Percentiles rank a stretch among this genome's conserved stretches.
Evolutionary conservation across 305 asterid species (phyloP).

Genomic region (Andrographis paniculata): DNA sequence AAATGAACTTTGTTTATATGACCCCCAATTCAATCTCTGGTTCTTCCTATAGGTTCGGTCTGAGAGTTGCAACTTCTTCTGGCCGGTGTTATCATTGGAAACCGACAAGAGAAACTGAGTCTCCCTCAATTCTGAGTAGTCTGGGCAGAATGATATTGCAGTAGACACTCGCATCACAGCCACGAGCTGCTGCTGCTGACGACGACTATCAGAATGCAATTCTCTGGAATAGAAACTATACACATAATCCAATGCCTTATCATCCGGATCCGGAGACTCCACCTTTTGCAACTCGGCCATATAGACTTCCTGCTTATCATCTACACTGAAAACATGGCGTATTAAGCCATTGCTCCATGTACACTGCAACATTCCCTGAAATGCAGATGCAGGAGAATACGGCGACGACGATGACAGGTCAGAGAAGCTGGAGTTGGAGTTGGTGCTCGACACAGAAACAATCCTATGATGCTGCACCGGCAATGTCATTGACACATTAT

Average conservation of each 20-base stretch:
- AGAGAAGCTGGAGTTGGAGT: slow-evolving; percentile 51
- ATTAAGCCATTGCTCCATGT: slow-evolving; percentile 70
- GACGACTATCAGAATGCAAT: slow-evolving; percentile 16
- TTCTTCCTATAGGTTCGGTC: slow-evolving; percentile 26
- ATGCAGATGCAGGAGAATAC: slow-evolving; percentile 28
- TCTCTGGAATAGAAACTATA: slow-evolving; percentile 57
- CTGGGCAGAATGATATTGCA: slow-evolving; percentile 36
- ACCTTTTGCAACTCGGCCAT: slow-evolving; percentile 43
- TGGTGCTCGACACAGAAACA: slow-evolving; percentile 54
- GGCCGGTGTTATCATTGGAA: slow-evolving; percentile 21
- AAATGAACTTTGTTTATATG: slow-evolving; percentile 36
- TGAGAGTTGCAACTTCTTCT: slow-evolving; percentile 27
- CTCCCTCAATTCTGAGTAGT: slow-evolving; percentile 37
- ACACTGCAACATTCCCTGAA: slow-evolving; percentile 78
- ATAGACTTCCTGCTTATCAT: slow-evolving; percentile 62
- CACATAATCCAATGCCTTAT: slow-evolving; percentile 50
- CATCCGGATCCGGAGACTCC: slow-evolving; percentile 36
- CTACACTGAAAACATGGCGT: slow-evolving; percentile 56
- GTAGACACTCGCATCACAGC: slow-evolving; percentile 66
- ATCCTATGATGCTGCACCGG: slow-evolving; percentile 38
- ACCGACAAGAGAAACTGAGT: slow-evolving; percentile 48
- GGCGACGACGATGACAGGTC: slow-evolving; percentile 50
- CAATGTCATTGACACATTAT: not conserved
- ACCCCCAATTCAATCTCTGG: slow-evolving; percentile 32
- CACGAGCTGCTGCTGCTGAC: slow-evolving; percentile 25